Conservation (phyloP, 1,284 basidiomycete genomes). For the Flammula alnicola region DNA sequence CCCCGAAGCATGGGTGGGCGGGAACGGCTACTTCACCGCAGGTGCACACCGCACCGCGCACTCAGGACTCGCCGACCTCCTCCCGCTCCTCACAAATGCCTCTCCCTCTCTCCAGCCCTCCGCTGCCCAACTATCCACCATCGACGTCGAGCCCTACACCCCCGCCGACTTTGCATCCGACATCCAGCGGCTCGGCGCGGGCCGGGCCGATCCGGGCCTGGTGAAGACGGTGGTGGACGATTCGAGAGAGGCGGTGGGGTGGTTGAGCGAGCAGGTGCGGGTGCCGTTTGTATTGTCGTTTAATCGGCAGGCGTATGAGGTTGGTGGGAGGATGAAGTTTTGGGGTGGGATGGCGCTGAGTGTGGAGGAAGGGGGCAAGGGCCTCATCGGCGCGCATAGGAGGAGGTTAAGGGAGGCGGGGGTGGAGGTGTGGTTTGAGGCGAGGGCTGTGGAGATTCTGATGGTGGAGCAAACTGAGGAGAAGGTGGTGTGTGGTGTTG, state of each 20-base stretch:
- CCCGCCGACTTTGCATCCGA: conserved; percentile 56
- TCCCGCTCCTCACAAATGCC: conserved; percentile 47
- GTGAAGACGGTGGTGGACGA: conserved; percentile 57
- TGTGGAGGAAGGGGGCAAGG: conserved; percentile 67
- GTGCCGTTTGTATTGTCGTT: conserved; percentile 65
- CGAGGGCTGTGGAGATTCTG: conserved; percentile 49
- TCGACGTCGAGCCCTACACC: conserved; percentile 65
- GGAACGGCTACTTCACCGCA: conserved; percentile 74
- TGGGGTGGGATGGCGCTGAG: conserved; percentile 71
- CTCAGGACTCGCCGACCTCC: conserved; percentile 58
- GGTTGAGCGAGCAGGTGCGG: conserved; percentile 54
- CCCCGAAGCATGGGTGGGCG: conserved; percentile 65
- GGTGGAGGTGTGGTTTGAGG: conserved; percentile 60
- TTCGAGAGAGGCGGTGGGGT: conserved; percentile 58
- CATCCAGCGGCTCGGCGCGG: conserved; percentile 60
- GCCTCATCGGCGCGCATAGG: conserved; percentile 62
- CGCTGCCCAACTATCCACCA: conserved; percentile 27
- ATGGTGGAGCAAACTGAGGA: conserved; percentile 23
- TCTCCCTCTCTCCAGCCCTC: conserved; percentile 1
- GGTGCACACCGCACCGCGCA: conserved; percentile 69
- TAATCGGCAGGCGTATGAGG: conserved; percentile 68
- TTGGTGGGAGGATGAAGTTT: conserved; percentile 63
- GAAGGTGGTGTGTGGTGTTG: conserved; percentile 48
- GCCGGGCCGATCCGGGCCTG: conserved; percentile 51
- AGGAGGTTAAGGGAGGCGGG: conserved; percentile 52